A percentile compares a stretch with the other conserved stretches of the same genome.
These are phyloP conservation scores for Populus tomentosa DNA, from an alignment of 441 rosid genomes.

Conservation along the genomic window DNA sequence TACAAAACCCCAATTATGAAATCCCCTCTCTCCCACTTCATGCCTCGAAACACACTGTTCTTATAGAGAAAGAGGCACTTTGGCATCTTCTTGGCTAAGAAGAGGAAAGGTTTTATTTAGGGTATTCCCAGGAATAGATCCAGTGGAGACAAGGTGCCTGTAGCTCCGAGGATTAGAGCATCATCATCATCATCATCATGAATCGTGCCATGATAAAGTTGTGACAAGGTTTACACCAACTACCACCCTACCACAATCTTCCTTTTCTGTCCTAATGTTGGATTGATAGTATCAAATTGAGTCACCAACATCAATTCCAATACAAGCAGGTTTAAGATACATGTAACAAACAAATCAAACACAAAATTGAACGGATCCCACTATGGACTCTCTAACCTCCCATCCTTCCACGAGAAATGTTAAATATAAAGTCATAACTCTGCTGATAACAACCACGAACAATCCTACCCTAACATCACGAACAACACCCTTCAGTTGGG, in stretches of 20 bases:
- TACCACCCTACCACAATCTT: not conserved
- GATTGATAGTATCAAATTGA: not conserved
- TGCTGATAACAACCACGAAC: not conserved
- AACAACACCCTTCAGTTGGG: not conserved
- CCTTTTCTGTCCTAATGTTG: not conserved
- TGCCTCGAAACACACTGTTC: not conserved
- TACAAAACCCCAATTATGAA: constrained; percentile 10
- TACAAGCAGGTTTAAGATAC: not conserved
- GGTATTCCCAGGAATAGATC: not conserved
- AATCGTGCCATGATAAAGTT: not conserved
- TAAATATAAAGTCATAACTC: not conserved
- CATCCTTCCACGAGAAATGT: not conserved
- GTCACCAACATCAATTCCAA: not conserved
- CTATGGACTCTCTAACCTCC: not conserved
- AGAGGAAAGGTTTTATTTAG: not conserved
- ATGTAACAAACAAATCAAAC: not conserved
- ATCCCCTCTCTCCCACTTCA: constrained; percentile 9
- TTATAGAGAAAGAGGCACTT: not conserved
- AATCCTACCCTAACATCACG: not conserved
- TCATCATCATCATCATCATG: not conserved
- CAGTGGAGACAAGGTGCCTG: not conserved
- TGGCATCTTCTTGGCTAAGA: not conserved
- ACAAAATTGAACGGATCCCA: not conserved
- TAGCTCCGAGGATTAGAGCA: not conserved
- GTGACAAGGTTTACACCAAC: not conserved